Percentiles rank a stretch among this genome's conserved stretches.
These are phyloP conservation scores for Selaginella moellendorffii DNA, from an alignment of 75 land plant genomes.

Conservation along the genomic window DNA sequence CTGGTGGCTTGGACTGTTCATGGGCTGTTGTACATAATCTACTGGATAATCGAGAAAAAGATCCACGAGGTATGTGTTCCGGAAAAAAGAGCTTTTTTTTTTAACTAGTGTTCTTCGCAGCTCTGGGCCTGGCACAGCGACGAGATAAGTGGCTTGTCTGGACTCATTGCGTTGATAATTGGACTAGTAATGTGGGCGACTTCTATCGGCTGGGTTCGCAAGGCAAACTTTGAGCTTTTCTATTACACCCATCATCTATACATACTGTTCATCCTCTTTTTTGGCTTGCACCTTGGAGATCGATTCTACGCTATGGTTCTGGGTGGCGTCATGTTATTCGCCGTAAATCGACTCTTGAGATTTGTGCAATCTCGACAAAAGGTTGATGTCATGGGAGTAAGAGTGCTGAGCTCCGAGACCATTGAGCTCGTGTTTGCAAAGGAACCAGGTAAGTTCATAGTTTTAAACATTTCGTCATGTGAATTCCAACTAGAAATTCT, in stretches of 20 bases:
- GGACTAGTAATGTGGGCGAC: constrained; percentile 25
- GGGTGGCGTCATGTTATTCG: constrained; percentile 16
- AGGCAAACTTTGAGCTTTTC: constrained; percentile 19
- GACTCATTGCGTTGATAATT: constrained; percentile 15
- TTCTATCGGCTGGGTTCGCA: constrained; percentile 16
- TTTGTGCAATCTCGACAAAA: constrained; percentile 19
- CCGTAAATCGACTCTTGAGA: constrained; percentile 19
- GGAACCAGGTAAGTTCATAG: constrained; percentile 16
- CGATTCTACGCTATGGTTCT: constrained; percentile 10
- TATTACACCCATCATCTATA: constrained; percentile 32
- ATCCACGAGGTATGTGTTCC: not conserved
- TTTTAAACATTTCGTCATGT: not conserved
- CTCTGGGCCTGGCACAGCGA: constrained; percentile 12
- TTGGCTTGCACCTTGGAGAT: constrained; percentile 23
- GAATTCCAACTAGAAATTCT: too few species aligned
- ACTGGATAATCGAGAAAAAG: not conserved
- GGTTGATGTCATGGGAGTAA: constrained; percentile 14
- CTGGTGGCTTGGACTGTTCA: not conserved
- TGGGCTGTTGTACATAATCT: not conserved
- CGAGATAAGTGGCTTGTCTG: constrained; percentile 15
- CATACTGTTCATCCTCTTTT: constrained; percentile 18
- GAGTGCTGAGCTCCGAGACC: constrained; percentile 16
- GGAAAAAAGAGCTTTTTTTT: too few species aligned
- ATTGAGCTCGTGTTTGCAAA: constrained; percentile 21
- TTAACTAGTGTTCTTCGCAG: too few species aligned